Evolutionary conservation across 2,329 filamentous ascomycete genomes (phyloP), one percentile per base, ranked within the genome.

Genomic region (Teratosphaeria gauchensis): DNA sequence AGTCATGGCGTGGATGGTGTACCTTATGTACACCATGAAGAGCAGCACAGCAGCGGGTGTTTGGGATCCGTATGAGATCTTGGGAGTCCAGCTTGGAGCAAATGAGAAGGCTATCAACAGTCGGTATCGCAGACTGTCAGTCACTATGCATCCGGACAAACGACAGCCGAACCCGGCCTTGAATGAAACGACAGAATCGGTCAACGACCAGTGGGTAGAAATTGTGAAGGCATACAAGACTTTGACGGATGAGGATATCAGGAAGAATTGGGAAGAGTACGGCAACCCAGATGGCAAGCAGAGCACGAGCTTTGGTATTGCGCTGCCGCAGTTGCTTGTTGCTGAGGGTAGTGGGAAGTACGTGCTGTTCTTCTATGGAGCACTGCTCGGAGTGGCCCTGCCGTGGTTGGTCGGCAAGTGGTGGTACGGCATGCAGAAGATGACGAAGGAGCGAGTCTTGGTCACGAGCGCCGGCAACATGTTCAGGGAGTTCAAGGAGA

Each of bases 211-310:
- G 73, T 99, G 94, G 77, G 91, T 97, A 58, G 92, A 97, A 71
- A 84, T 97, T 68, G 94, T 90, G 66, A 99, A 99, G 78, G 94
- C 94, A 6, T 99, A 96, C 82, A 96, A 99, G 76, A 88, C 94
- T 3, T 83, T 99, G 54, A 99, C 95, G 4, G 94, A 99, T 71
- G 95, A 99, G 76, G 94, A 97, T 51, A 83, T 97, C 61, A 89
- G 94, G 70, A 95, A 95, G 77, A 99, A 99, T 78, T 99, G 89
- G 75, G 86, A 96, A 56, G 89, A 95, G 74, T 99, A 88, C 69
- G 94, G 94, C 58, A 91, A 99, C 74, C 94, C 94, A 6, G 94
- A 99, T 72, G 94, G 94, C 71, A 97, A 96, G 81, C 94, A 99
- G 77, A 92, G 91, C 73, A 94, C 92, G 76, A 96, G 91, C 76